Percentiles rank a stretch among this genome's conserved stretches.
These are phyloP conservation scores for Talaromyces sp. DNA, from an alignment of 2,329 filamentous ascomycete species.

Conservation along the genomic window DNA sequence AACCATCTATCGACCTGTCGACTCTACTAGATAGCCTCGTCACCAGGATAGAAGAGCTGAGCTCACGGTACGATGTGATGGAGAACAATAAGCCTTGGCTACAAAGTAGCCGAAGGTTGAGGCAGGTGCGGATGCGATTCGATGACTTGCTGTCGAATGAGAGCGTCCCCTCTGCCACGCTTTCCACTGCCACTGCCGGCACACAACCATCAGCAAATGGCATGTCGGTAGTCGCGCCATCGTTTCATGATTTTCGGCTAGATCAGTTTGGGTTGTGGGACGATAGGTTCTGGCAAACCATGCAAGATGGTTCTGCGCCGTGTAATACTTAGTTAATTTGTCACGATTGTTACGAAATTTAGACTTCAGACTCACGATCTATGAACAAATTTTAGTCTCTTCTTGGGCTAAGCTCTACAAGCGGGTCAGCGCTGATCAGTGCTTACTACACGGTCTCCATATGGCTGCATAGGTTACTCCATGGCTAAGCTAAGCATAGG, in stretches of 20 bases:
- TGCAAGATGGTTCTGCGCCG: slow-evolving; percentile 7
- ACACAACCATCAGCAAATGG: slow-evolving; percentile 8
- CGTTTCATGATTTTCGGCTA: slow-evolving; percentile 6
- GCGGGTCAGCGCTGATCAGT: neutral
- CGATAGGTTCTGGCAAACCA: slow-evolving; percentile 8
- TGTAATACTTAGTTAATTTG: neutral
- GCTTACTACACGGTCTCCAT: neutral
- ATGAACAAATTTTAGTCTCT: neutral
- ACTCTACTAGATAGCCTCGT: slow-evolving; percentile 8
- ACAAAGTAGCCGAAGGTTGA: slow-evolving; percentile 8
- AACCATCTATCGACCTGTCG: slow-evolving; percentile 5
- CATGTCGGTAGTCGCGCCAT: neutral
- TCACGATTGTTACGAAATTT: neutral
- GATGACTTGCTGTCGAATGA: slow-evolving; percentile 12
- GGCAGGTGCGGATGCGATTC: slow-evolving; percentile 11
- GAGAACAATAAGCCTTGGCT: slow-evolving; percentile 13
- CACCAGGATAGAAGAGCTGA: slow-evolving; percentile 6
- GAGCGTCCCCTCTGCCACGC: neutral
- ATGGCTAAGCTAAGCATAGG: neutral
- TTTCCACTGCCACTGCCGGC: neutral
- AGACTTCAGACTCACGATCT: neutral
- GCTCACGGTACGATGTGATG: slow-evolving; percentile 7
- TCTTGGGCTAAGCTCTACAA: neutral
- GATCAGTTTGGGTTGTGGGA: slow-evolving; percentile 12
- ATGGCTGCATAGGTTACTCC: neutral